Base-by-base conservation (phyloP, 2,329 filamentous ascomycete species). In the Ceratocystis cubensis region DNA sequence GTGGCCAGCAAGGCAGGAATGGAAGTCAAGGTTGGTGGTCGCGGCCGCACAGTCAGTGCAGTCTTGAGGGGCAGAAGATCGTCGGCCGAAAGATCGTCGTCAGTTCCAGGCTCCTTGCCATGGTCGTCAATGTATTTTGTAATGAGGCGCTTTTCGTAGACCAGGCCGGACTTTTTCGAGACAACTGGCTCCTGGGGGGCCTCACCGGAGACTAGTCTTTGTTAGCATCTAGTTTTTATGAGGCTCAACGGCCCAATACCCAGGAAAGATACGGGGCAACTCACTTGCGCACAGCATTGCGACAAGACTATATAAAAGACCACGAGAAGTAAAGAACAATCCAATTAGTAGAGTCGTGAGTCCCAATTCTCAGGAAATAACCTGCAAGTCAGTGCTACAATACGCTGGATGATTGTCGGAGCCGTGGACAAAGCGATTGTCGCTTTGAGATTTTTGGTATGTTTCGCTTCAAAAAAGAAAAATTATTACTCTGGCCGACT, bases 111-210 rank as follows among this genome's bases (percentile, higher is more conserved):
- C 73, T 99, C 94, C 71, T 91, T 95, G 72, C 89, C 91, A 77
- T 97, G 85, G 77, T 97, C 91, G 70, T 88, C 84, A 73, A 99
- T 91, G 75, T 96, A 96, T 71, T 93, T 89, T 76, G 96, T 91
- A 73, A 99, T 93, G 70, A 99, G 82, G 63, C 93, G 88, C 79
- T 91, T 96, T 78, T 99, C 94, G 76, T 95, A 99, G 63, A 97
- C 85, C 75, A 88, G 87, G 72, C 93, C 92, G 74, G 91, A 95
- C 80, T 96, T 96, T 77, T 89, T 88, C 74, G 94, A 99, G 73
- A 91, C 89, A 71, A 97, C 93, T 66, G 94, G 92, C 78, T 91
- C 88, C 79, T 96, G 89, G 70, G 94, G 93, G 79, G 91, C 87
- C 83, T 96, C 93, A 78, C 94, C 94, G 69, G 94, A 99, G 77